Evolutionary conservation across 305 asterid species (phyloP).

Genomic region (Solanum hybrid): DNA sequence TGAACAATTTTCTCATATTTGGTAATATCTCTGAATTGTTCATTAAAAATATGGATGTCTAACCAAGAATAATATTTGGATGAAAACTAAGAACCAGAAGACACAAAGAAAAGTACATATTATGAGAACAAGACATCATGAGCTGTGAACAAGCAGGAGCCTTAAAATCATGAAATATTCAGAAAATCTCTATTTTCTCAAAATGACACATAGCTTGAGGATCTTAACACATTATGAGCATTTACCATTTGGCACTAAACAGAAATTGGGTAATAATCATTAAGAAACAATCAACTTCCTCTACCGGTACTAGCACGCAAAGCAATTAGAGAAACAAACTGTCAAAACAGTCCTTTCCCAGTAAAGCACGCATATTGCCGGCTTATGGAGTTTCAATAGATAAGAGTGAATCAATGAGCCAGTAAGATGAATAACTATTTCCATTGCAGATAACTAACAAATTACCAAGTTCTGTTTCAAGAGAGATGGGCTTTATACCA

Average conservation of each 20-base stretch:
- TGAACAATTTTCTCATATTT: background rate
- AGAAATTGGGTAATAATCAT: background rate
- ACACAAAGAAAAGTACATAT: background rate
- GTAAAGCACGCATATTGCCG: background rate
- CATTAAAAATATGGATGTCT: background rate
- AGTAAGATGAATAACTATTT: background rate
- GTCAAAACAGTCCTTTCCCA: background rate
- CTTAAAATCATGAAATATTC: background rate
- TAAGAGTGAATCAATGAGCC: background rate
- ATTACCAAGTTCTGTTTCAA: background rate
- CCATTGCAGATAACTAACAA: background rate
- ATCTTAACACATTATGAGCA: background rate
- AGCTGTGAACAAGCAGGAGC: background rate
- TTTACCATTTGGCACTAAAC: background rate
- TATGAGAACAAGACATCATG: background rate
- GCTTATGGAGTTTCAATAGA: background rate
- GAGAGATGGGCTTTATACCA: background rate
- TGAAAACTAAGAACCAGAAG: background rate
- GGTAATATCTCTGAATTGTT: background rate
- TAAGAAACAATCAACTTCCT: background rate
- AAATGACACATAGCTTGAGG: background rate
- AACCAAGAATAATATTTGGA: background rate
- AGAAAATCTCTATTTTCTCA: background rate
- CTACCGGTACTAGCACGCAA: background rate
- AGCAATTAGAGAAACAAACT: background rate